phyloP scores from a whole-genome alignment of 1,139 yeast species.

The Geotrichum europaeum region DNA sequence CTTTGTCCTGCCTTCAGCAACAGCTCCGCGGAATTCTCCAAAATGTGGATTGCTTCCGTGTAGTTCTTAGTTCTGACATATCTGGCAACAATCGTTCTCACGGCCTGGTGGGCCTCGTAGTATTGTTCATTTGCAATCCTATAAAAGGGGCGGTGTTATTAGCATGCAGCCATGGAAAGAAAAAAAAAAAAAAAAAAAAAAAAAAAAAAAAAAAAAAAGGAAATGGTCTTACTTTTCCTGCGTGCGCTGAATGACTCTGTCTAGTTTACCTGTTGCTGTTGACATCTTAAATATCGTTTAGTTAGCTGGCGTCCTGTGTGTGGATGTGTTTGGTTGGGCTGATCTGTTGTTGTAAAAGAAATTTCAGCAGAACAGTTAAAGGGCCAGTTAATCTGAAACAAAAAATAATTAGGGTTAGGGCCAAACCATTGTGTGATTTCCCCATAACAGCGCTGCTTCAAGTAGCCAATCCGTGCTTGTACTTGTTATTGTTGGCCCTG shows the following conservation, averaged over 20 bases:
- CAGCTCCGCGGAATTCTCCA: slow-evolving; percentile 63
- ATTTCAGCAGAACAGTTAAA: background rate
- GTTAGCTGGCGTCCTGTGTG: background rate
- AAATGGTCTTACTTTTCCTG: slow-evolving; percentile 28
- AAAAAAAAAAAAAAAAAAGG: background rate
- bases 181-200: background rate
- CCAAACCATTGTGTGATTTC: background rate
- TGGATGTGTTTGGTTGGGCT: background rate
- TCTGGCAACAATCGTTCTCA: slow-evolving; percentile 81
- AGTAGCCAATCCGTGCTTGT: background rate
- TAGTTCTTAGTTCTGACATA: slow-evolving; percentile 65
- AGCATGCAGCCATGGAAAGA: background rate
- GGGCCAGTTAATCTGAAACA: background rate
- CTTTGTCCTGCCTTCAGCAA: slow-evolving; percentile 64
- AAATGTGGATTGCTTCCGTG: slow-evolving; percentile 63
- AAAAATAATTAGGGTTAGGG: background rate
- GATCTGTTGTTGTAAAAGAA: background rate
- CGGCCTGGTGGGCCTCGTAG: slow-evolving; percentile 93
- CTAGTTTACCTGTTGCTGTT: slow-evolving; percentile 23
- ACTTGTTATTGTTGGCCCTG: background rate
- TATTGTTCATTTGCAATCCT: slow-evolving; percentile 70
- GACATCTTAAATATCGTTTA: slow-evolving; percentile 18
- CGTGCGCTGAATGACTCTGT: slow-evolving; percentile 31
- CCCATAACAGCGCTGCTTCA: background rate
- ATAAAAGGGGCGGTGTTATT: background rate